These are phyloP conservation scores for Ophiorrhiza pumila DNA, from an alignment of 257 asterid genomes.

Conservation along the genomic window DNA sequence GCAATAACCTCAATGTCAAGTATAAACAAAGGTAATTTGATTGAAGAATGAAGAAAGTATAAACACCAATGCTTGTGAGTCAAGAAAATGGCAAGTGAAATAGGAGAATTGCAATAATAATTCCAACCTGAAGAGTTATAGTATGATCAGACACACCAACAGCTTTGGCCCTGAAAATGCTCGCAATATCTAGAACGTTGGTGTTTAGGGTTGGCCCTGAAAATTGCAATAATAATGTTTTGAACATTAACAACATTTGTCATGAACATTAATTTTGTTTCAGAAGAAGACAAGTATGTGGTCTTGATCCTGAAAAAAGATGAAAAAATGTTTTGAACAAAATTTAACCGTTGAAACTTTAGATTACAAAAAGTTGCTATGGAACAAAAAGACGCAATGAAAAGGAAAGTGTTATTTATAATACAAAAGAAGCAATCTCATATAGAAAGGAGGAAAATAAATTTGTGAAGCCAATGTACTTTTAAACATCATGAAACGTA, in stretches of 20 bases:
- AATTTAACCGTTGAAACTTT: neutral
- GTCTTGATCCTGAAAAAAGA: slow-evolving; percentile 67
- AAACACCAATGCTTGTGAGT: neutral
- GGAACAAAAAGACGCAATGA: neutral
- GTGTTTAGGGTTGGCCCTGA: too few species aligned
- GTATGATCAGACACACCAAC: slow-evolving; percentile 98
- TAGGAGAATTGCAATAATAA: neutral
- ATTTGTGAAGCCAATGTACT: neutral
- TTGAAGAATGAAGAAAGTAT: neutral
- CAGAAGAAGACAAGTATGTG: slow-evolving; percentile 89
- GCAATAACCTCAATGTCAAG: too few species aligned
- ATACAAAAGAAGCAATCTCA: neutral
- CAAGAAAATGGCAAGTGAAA: neutral
- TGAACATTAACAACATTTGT: slow-evolving; percentile 87
- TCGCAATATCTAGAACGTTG: too few species aligned
- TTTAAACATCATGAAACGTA: neutral
- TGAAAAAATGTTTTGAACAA: too few species aligned
- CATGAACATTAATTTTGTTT: slow-evolving; percentile 83
- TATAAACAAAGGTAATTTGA: neutral
- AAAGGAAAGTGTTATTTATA: neutral
- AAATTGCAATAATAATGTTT: slow-evolving; percentile 90
- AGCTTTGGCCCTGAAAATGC: too few species aligned
- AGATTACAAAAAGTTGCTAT: neutral
- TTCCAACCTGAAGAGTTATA: slow-evolving; percentile 84
- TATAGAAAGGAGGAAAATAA: neutral